Percentiles rank a stretch among this genome's conserved stretches.
Evolutionary conservation across 2,329 filamentous ascomycete species (phyloP).

Genomic region (Aureobasidium sp.): DNA sequence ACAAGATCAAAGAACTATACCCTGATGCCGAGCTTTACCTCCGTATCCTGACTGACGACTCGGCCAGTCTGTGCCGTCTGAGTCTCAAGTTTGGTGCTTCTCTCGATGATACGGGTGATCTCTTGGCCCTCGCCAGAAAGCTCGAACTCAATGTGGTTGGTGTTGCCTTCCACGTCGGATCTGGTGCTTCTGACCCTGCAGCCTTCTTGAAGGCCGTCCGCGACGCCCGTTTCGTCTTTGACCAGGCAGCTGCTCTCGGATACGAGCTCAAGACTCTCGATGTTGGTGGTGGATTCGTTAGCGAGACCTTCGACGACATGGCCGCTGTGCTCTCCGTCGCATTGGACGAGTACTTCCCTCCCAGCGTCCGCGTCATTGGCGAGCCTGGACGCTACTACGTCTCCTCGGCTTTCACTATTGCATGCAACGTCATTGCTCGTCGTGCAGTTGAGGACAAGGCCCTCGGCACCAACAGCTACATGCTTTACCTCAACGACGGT

Average conservation of each 20-base stretch:
- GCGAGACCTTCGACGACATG: constrained; percentile 87
- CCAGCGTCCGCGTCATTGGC: constrained; percentile 76
- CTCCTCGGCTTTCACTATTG: constrained; percentile 84
- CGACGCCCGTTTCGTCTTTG: constrained; percentile 82
- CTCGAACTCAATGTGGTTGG: constrained; percentile 86
- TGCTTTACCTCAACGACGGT: constrained; percentile 96
- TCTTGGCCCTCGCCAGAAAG: constrained; percentile 71
- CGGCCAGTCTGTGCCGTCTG: constrained; percentile 83
- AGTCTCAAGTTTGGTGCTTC: constrained; percentile 97
- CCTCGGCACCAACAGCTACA: constrained; percentile 65
- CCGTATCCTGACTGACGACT: constrained; percentile 94
- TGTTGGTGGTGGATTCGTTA: constrained; percentile 86
- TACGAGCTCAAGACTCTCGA: constrained; percentile 81
- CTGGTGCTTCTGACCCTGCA: constrained; percentile 85
- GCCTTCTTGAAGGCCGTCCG: constrained; percentile 86
- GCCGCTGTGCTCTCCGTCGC: constrained; percentile 69
- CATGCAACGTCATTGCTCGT: constrained; percentile 91
- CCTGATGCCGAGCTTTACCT: constrained; percentile 86
- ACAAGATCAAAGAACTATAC: constrained; percentile 91
- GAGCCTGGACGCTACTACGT: constrained; percentile 98
- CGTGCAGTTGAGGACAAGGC: constrained; percentile 72
- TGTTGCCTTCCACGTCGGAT: constrained; percentile 97
- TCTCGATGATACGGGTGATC: constrained; percentile 67
- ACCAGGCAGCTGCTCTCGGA: constrained; percentile 68
- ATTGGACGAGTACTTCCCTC: constrained; percentile 81